Conservation (phyloP, 176 grass and related monocot species). For the maize (Zea mays) region Zm-B73-REFERENCE-NAM-5.0 NC_050099.1:183879501-183880000, state of each 20-base stretch:
- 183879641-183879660: neutral
- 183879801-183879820: conserved; percentile 1
- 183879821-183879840: neutral
- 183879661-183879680: too few species aligned
- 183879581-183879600: neutral
- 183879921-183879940: neutral
- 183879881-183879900: conserved; percentile 1
- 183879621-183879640: conserved; percentile 16
- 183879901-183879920: neutral
- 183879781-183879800: neutral
- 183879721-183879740: neutral
- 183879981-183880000: conserved; percentile 74
- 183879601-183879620: conserved; percentile 16
- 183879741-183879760: conserved; percentile 11
- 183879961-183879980: neutral
- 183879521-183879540: neutral
- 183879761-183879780: neutral
- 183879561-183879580: neutral
- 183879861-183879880: neutral
- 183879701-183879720: neutral
- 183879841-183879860: neutral
- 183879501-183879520: neutral
- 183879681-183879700: neutral
- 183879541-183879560: too few species aligned
- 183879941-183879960: neutral